Base-by-base conservation (phyloP, 129 eudicot species). In the Artemisia argyi region DNA sequence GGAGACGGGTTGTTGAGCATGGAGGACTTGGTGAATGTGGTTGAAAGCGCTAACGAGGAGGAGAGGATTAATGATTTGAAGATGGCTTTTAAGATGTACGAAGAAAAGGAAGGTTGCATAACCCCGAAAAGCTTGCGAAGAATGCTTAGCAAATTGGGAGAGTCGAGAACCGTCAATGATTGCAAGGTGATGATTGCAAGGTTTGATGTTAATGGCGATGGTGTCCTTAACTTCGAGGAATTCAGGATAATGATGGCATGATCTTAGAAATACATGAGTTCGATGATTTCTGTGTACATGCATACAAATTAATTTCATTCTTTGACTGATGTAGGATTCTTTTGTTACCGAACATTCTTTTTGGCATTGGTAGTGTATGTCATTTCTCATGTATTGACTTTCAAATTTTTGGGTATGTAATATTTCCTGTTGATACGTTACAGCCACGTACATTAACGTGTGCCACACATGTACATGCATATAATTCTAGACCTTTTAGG, bases 41-140 rank as follows among this genome's bases (percentile, higher is more conserved):
- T 88, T 28, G 84, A 85, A 71, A 83, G 81, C 2, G 88, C 72
- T 3, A 87, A 65, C 9, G 90, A 86, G 8, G 91, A 88, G 57
- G 96, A 89, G 68, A 84, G 62, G 53, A 65, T 32, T 26, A 62
- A 65, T 1, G 89, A 89, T 19, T 67, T 88, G 71, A 79, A 61
- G 56, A 83, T 55, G 51, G 96, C 84, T 5, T 88, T 85, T 47
- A 75, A 69, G 50, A 76, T 85, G 96, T 88, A 88, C 15, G 85
- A 65, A 48, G 74, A 76, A 72, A 57, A 55, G 75, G 89, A 83
- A 15, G 91, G 78, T n/a, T 68, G 66, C 19, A 88, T 88, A 48
- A 85, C 91, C 4, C 79, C 96, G 15, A 83, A 81, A 78, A 88
- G 96, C 68, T 78, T 88, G 80, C 85, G 68, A 73, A 79, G 83